phyloP scores from a whole-genome alignment of 75 land plant genomes.

The Sequoiadendron giganteum region DNA sequence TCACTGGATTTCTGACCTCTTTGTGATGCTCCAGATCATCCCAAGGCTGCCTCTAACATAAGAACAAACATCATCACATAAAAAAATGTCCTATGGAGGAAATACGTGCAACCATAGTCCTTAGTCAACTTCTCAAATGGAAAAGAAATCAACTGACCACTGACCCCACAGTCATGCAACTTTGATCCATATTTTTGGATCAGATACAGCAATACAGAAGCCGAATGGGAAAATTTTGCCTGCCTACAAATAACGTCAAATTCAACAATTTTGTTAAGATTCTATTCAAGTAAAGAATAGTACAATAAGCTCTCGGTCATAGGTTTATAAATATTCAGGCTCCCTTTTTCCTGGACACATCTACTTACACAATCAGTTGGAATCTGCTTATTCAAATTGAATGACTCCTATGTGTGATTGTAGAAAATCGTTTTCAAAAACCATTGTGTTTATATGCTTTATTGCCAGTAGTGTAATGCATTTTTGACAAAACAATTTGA shows the following conservation, averaged over 20 bases:
- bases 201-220: neutral
- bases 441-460: no score
- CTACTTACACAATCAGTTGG: neutral
- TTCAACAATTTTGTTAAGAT: neutral
- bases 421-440: neutral
- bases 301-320: neutral
- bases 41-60: no score
- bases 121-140: no score
- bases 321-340: neutral
- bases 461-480: neutral
- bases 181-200: no score
- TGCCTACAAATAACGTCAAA: neutral
- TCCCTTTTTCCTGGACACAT: neutral
- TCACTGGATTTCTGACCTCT: no score
- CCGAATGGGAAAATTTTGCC: neutral
- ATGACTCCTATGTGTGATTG: neutral
- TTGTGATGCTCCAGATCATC: no score
- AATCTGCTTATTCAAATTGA: neutral
- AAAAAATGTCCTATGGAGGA: no score
- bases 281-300: neutral
- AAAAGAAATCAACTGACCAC: no score
- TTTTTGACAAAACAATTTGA: neutral
- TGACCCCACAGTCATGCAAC: no score
- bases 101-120: no score
- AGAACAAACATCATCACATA: no score